phyloP scores from a whole-genome alignment of 2,329 filamentous ascomycete species.

The Aspergillus clavatus region DNA sequence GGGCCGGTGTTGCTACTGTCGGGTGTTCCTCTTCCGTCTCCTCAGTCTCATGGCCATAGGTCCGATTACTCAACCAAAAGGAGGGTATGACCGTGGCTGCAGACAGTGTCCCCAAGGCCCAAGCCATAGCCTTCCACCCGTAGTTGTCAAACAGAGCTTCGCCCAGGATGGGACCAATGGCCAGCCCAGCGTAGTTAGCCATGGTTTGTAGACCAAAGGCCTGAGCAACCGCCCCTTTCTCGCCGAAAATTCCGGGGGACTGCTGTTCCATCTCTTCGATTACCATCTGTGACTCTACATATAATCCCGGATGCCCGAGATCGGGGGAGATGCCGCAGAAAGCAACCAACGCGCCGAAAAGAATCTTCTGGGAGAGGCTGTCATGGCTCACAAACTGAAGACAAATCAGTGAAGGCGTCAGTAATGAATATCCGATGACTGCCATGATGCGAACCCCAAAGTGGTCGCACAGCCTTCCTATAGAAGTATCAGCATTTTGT shows the following conservation, averaged over 20 bases:
- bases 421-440: conserved; percentile 49
- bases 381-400: conserved; percentile 58
- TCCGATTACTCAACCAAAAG: conserved; percentile 7
- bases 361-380: conserved; percentile 55
- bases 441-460: conserved; percentile 60
- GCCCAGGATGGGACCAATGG: conserved; percentile 54
- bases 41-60: conserved; percentile 4
- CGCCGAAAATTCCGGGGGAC: conserved; percentile 63
- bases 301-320: conserved; percentile 58
- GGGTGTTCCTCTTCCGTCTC: conserved; percentile 6
- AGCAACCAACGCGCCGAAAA: conserved; percentile 59
- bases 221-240: conserved; percentile 53
- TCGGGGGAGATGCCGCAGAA: conserved; percentile 55
- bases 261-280: conserved; percentile 54
- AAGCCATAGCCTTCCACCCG: conserved; percentile 26
- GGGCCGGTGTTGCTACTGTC: neutral
- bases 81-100: conserved; percentile 21
- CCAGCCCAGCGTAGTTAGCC: conserved; percentile 55
- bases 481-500: conserved; percentile 18
- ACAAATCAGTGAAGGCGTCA: conserved; percentile 57
- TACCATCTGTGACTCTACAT: conserved; percentile 61
- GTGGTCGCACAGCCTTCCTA: conserved; percentile 47
- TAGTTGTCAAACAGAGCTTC: conserved; percentile 34
- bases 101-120: conserved; percentile 22
- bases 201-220: conserved; percentile 59